Evolutionary conservation across 805 yeast genomes (phyloP), one percentile per base, ranked within the genome.

Genomic region (Saccharomycopsis babjevae): DNA sequence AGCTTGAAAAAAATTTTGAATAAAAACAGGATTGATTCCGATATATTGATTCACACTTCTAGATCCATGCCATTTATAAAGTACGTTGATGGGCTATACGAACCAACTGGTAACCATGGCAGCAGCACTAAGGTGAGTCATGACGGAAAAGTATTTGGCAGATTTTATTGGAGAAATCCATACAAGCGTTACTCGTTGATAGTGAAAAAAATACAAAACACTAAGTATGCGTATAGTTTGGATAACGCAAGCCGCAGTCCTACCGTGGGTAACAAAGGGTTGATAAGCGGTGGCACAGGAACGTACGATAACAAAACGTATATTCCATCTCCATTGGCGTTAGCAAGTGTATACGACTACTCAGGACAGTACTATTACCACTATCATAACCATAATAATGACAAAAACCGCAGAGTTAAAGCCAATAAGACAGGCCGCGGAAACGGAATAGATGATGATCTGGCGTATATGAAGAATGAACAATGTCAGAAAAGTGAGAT

Each of bases 91-190:
- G 46, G 57, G 2, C n/a, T 18, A 10, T 30, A 2, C n/a, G 32
- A 55, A 1, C 55, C 32, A 20, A 16, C 20, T 32, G 15, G 15
- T 16, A 2, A 10, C 32, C 40, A 3, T 15, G 22, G n/a, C 18
- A 42, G 18, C 20, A 28, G 15, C 32, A 30, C 11, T 11, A 46
- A 57, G 5, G 5, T 42, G 2, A n/a, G 22, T n/a, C 28, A 34
- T 25, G 34, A 36, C 3, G 30, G 20, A 7, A 66, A 67, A 15
- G 68, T 68, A 1, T 73, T 72, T 59, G 70, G 68, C 25, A 69
- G 74, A 58, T 64, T 73, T 38, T 66, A 69, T 60, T 72, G 76
- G 76, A 62, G 72, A 34, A 71, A 70, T 43, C 66, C 67, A 6
- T 62, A 64, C 1, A 69, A 67, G 54, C 66, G 75, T 58, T 50